Evolutionary conservation across 371 early-diverging fungal genomes (phyloP).

Genomic region (Globomyces sp.): DNA sequence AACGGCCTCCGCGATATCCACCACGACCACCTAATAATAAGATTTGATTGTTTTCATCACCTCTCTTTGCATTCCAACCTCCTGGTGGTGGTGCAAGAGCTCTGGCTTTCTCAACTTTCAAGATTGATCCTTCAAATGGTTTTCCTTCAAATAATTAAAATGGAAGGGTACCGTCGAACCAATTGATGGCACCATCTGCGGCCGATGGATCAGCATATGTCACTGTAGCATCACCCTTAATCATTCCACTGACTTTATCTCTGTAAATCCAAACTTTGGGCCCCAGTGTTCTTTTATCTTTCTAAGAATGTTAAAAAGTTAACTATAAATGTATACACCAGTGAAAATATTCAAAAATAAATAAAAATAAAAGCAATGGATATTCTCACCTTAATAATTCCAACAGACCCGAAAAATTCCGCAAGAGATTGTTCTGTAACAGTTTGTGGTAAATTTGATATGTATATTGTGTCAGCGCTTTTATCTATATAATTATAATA

Average conservation of each 20-base stretch:
- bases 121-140: constrained; percentile 6
- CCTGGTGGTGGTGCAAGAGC: neutral
- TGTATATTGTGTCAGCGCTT: constrained; percentile 65
- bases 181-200: constrained; percentile 66
- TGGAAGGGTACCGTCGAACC: constrained; percentile 60
- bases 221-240: constrained; percentile 75
- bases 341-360: too few relatives aligned
- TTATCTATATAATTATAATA: constrained; percentile 27
- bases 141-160: neutral
- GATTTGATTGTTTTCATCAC: too few relatives aligned
- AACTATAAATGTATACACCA: too few relatives aligned
- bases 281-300: constrained; percentile 58
- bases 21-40: neutral
- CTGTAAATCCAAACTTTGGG: constrained; percentile 70
- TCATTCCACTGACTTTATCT: constrained; percentile 57
- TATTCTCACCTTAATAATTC: constrained; percentile 57
- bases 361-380: neutral
- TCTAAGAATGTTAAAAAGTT: constrained; percentile 21
- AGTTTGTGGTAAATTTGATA: constrained; percentile 48
- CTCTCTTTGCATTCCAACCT: neutral
- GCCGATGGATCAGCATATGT: constrained; percentile 72
- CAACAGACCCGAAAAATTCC: constrained; percentile 64
- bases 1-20: neutral
- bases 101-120: constrained; percentile 10
- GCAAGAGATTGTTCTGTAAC: constrained; percentile 60